A percentile compares a stretch with the other conserved stretches of the same genome.
Evolutionary conservation across 495 filamentous ascomycete genomes (phyloP).

Genomic region (Daldinia caldariorum): DNA sequence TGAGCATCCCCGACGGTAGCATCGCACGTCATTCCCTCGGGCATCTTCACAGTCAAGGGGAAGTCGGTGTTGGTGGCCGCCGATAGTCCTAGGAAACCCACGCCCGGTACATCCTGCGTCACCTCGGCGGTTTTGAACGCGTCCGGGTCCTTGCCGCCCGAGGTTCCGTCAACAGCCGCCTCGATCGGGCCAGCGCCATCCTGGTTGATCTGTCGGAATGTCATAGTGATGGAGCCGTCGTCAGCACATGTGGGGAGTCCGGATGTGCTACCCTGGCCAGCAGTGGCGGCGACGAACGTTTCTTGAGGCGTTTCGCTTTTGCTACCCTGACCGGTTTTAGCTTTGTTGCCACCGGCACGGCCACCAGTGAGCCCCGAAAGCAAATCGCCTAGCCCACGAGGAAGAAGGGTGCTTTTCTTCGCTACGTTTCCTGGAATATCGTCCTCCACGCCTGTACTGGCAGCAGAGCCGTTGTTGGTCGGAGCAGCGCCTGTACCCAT

Average conservation of each 20-base stretch:
- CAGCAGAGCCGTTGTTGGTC: constrained; percentile 49
- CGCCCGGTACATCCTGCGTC: constrained; percentile 66
- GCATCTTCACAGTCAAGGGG: constrained; percentile 66
- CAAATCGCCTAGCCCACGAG: constrained; percentile 27
- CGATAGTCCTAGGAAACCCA: constrained; percentile 60
- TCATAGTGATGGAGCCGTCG: constrained; percentile 66
- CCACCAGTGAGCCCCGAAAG: constrained; percentile 35
- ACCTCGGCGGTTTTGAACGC: constrained; percentile 66
- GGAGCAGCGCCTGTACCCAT: constrained; percentile 52
- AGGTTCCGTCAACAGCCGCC: constrained; percentile 63
- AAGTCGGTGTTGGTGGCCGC: constrained; percentile 63
- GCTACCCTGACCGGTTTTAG: constrained; percentile 42
- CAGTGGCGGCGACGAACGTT: constrained; percentile 54
- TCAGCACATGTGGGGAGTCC: constrained; percentile 65
- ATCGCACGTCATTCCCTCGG: constrained; percentile 68
- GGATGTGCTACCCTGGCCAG: constrained; percentile 52
- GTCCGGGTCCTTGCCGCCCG: constrained; percentile 61
- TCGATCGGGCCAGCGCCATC: constrained; percentile 62
- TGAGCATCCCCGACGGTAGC: constrained; percentile 60
- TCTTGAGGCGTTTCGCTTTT: constrained; percentile 53
- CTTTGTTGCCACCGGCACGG: background rate
- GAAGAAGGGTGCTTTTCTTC: constrained; percentile 22
- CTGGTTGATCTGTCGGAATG: constrained; percentile 63
- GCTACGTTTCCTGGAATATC: constrained; percentile 35
- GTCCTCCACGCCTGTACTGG: constrained; percentile 50